These are phyloP conservation scores for Globisporangium paroecandrum DNA, from an alignment of 352 stramenopile species.

Conservation along the genomic window DNA sequence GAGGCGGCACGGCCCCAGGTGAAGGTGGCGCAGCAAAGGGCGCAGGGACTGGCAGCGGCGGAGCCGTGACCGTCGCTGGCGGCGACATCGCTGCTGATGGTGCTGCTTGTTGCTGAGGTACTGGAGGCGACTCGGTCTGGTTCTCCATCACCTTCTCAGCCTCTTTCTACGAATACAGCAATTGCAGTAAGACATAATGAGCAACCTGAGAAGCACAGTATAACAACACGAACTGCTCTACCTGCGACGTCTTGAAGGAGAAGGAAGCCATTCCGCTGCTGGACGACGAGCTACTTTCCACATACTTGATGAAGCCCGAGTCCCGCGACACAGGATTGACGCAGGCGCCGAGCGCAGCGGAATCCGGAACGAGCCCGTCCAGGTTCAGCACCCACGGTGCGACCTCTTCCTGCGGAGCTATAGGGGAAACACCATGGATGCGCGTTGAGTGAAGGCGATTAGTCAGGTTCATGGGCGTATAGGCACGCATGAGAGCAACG, in stretches of 20 bases:
- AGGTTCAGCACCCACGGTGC: constrained; percentile 52
- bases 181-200: background rate
- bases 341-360: constrained; percentile 37
- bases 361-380: constrained; percentile 33
- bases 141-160: constrained; percentile 17
- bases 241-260: constrained; percentile 62
- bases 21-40: background rate
- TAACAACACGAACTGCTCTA: background rate
- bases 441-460: background rate
- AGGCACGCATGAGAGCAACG: constrained; percentile 9
- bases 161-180: constrained; percentile 17
- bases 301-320: constrained; percentile 56
- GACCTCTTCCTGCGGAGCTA: constrained; percentile 42
- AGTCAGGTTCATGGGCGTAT: background rate
- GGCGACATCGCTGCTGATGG: constrained; percentile 4
- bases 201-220: background rate
- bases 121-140: constrained; percentile 4
- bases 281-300: constrained; percentile 27
- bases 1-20: constrained; percentile 10
- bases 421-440: background rate
- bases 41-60: background rate
- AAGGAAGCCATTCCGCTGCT: constrained; percentile 54
- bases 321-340: constrained; percentile 60
- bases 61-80: background rate
- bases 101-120: constrained; percentile 12